Percentiles rank a stretch among this genome's conserved stretches.
Conservation (phyloP, 177 flowering plant species). For the Vitis hybrid region DNA sequence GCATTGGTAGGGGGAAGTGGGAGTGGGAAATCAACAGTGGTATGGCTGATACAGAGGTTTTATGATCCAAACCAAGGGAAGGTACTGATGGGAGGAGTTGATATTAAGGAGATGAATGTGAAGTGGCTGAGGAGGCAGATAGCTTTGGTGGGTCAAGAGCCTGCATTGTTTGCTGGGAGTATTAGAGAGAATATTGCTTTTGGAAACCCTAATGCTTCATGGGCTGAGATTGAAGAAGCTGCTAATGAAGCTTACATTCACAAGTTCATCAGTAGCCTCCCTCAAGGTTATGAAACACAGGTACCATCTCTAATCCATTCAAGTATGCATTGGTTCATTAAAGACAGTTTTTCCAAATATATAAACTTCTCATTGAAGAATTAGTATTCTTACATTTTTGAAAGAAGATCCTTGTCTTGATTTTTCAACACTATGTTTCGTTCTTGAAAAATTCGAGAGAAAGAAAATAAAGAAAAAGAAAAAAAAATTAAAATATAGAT, state of each 20-base stretch:
- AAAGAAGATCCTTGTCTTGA: no score
- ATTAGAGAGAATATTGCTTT: conserved; percentile 72
- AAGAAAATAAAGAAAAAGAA: no score
- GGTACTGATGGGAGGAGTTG: conserved; percentile 54
- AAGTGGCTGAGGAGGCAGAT: conserved; percentile 71
- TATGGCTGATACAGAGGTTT: conserved; percentile 74
- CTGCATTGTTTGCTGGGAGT: conserved; percentile 67
- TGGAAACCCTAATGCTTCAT: conserved; percentile 61
- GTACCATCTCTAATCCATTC: conserved; percentile 23
- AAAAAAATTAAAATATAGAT: no score
- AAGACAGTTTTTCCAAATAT: no score
- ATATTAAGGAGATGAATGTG: conserved; percentile 56
- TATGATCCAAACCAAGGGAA: conserved; percentile 67
- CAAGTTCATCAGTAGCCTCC: conserved; percentile 65
- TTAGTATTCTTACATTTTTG: no score
- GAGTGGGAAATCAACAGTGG: conserved; percentile 72
- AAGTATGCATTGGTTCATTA: background rate
- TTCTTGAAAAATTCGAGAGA: no score
- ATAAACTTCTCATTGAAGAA: no score
- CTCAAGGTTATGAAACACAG: conserved; percentile 77
- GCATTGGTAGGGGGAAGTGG: conserved; percentile 82
- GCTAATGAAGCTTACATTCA: conserved; percentile 75
- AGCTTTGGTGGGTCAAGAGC: conserved; percentile 83
- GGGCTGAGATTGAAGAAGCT: conserved; percentile 75
- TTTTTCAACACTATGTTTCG: no score